Conservation (phyloP, 257 asterid species). For the Thymus mandschuricus region DNA sequence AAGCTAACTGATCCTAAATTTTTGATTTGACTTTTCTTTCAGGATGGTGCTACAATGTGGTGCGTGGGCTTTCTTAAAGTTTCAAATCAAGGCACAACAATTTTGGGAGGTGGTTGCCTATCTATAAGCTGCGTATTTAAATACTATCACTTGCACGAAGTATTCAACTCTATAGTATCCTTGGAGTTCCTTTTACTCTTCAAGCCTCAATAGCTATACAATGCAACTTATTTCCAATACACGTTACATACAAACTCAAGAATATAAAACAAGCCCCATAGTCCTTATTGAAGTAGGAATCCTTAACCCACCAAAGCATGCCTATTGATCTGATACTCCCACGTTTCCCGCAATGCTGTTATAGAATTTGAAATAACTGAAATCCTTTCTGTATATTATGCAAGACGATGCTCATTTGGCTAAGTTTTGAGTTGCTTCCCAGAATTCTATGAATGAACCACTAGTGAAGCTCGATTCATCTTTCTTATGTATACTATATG, state of each 20-base stretch:
- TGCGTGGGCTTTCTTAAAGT: conserved; percentile 77
- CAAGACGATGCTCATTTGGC: not conserved
- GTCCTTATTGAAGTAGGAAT: not conserved
- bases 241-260: not conserved
- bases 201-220: not conserved
- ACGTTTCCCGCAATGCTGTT: not conserved
- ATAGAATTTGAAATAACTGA: not conserved
- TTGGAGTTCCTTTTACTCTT: conserved; percentile 4
- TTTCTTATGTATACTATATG: not conserved
- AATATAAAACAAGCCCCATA: not conserved
- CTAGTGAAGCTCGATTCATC: conserved; percentile 5
- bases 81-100: conserved; percentile 59
- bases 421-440: conserved; percentile 2
- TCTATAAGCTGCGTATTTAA: conserved; percentile 14
- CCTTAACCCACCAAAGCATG: not conserved
- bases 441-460: not conserved
- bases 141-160: conserved; percentile 13
- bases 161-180: not conserved
- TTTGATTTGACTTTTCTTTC: conserved; percentile 26
- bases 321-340: not conserved
- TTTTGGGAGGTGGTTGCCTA: conserved; percentile 75
- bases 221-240: not conserved
- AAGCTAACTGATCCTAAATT: conserved; percentile 14
- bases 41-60: conserved; percentile 84
- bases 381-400: not conserved